Conservation (phyloP, 139 green algal species). For the Microglena sp. region DNA sequence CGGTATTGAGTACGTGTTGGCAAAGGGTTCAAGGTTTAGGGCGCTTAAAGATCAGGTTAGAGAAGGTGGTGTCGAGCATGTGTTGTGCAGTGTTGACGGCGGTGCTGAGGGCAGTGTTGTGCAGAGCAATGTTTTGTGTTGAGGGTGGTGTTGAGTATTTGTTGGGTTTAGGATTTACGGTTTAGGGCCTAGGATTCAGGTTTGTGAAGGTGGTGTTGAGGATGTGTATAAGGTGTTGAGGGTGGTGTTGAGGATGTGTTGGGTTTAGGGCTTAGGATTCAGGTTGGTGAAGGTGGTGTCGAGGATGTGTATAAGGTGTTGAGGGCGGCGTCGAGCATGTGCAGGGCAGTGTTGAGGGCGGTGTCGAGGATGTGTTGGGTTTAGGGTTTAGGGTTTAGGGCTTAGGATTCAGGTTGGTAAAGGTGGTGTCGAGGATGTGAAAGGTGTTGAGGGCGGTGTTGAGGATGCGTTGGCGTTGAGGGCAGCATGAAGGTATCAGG, state of each 20-base stretch:
- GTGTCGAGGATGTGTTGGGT: neutral
- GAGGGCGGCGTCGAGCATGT: neutral
- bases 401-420: neutral
- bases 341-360: neutral
- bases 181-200: neutral
- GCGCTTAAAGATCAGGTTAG: too few relatives aligned
- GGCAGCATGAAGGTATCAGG: neutral
- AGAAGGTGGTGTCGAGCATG: too few relatives aligned
- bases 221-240: neutral
- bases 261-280: neutral
- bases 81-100: neutral
- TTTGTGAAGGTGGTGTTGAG: neutral
- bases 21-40: too few relatives aligned
- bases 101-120: neutral
- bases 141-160: neutral
- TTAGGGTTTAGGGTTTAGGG: neutral
- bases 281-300: neutral
- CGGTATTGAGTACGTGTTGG: too few relatives aligned
- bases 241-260: neutral
- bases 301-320: conserved; percentile 1
- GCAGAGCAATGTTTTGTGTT: neutral
- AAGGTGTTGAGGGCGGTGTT: neutral
- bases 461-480: neutral
- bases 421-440: neutral
- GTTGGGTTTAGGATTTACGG: neutral